A percentile compares a stretch with the other conserved stretches of the same genome.
phyloP scores from a whole-genome alignment of 805 yeast genomes.

The Hyphopichia homilentoma region DNA sequence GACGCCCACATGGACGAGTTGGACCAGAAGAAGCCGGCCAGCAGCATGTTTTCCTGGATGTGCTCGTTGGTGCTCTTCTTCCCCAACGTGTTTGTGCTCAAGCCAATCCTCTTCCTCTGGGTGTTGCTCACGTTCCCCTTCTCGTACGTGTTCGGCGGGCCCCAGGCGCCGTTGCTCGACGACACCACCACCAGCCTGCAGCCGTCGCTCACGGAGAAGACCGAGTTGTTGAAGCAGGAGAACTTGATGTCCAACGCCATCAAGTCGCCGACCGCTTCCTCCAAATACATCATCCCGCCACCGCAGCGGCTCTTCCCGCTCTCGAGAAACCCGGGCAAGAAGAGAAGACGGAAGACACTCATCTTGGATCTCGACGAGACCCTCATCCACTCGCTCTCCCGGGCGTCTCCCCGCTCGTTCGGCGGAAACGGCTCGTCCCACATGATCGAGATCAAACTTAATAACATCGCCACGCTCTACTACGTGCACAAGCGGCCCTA shows the following conservation, averaged over 20 bases:
- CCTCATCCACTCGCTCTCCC: conserved; percentile 81
- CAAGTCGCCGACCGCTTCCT: conserved; percentile 39
- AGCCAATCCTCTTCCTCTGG: conserved; percentile 51
- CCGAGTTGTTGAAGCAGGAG: conserved; percentile 38
- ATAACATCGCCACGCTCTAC: conserved; percentile 74
- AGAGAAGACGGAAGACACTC: conserved; percentile 55
- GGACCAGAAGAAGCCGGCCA: neutral
- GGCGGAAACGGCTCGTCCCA: conserved; percentile 39
- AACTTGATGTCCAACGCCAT: conserved; percentile 35
- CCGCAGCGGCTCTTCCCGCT: conserved; percentile 43
- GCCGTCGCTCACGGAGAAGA: conserved; percentile 33
- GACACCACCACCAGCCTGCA: too few relatives aligned
- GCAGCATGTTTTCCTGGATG: neutral
- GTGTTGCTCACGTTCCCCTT: conserved; percentile 56
- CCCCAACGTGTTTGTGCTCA: conserved; percentile 48
- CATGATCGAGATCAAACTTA: conserved; percentile 75
- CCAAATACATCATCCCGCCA: conserved; percentile 43
- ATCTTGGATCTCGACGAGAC: conserved; percentile 94
- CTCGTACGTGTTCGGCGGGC: conserved; percentile 30
- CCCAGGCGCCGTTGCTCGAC: neutral
- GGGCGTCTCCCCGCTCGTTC: conserved; percentile 50
- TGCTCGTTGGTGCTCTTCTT: conserved; percentile 28
- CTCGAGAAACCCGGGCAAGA: conserved; percentile 35
- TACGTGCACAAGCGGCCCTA: conserved; percentile 89
- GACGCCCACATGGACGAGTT: neutral